These are phyloP conservation scores for Monosporascus sp. DNA, from an alignment of 2,329 filamentous ascomycete species.

Conservation along the genomic window DNA sequence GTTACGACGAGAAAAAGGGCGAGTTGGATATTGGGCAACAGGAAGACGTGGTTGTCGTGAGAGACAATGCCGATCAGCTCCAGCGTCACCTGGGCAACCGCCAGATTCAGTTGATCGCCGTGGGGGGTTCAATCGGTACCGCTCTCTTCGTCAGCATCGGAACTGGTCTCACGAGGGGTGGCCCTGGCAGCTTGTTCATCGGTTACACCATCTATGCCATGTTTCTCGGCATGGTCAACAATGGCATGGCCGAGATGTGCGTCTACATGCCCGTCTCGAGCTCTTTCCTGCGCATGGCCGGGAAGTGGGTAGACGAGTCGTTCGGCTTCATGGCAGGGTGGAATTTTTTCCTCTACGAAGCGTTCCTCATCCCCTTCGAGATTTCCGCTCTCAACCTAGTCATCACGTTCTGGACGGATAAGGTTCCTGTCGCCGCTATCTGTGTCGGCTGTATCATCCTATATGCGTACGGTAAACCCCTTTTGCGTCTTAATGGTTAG, in stretches of 20 bases:
- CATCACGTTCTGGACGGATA: conserved; percentile 41
- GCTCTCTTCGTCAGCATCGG: conserved; percentile 60
- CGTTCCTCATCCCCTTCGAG: conserved; percentile 36
- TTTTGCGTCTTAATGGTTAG: not conserved
- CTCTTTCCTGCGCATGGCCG: conserved; percentile 59
- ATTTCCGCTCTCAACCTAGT: conserved; percentile 36
- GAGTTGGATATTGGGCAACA: conserved; percentile 9
- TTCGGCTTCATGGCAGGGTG: conserved; percentile 50
- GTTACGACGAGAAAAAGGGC: conserved; percentile 15
- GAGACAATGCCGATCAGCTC: conserved; percentile 24
- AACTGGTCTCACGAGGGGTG: conserved; percentile 44
- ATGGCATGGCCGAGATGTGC: conserved; percentile 61
- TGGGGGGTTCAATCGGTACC: conserved; percentile 53
- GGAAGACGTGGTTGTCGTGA: conserved; percentile 11
- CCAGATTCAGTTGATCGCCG: conserved; percentile 53
- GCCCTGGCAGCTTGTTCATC: conserved; percentile 50
- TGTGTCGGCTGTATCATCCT: conserved; percentile 30
- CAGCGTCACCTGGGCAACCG: conserved; percentile 39
- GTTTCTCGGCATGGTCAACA: conserved; percentile 58
- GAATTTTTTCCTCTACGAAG: conserved; percentile 40
- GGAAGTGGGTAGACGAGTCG: conserved; percentile 62
- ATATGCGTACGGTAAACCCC: conserved; percentile 33
- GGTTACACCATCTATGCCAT: conserved; percentile 50
- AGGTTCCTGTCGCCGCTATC: conserved; percentile 43
- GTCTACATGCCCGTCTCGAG: conserved; percentile 58